phyloP scores from a whole-genome alignment of 306 rosid species.

The Trichosanthes cucumerina region DNA sequence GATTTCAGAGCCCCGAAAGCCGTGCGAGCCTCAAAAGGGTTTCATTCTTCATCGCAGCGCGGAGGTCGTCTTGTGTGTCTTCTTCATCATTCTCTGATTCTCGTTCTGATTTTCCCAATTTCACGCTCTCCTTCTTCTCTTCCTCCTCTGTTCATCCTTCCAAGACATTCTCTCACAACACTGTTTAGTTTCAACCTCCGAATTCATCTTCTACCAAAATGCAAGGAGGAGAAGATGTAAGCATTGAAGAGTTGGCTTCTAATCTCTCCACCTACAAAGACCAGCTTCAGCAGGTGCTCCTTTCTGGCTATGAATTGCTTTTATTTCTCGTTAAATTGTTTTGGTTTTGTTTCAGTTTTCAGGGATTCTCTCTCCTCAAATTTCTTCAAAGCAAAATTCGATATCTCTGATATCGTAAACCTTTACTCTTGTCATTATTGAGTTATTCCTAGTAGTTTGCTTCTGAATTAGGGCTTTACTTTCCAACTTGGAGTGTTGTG shows the following conservation, averaged over 20 bases:
- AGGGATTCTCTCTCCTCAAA: not conserved
- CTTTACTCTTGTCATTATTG: not conserved
- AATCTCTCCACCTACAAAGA: constrained; percentile 75
- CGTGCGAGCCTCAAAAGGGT: not conserved
- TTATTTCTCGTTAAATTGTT: not conserved
- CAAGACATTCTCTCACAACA: not conserved
- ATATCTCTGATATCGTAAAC: not conserved
- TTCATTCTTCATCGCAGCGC: not conserved
- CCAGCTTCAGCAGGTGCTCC: constrained; percentile 61
- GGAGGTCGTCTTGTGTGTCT: not conserved
- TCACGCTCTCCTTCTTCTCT: not conserved
- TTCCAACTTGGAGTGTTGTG: not conserved
- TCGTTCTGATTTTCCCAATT: not conserved
- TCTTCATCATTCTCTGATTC: not conserved
- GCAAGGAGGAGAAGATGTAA: constrained; percentile 52
- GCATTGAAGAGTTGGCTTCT: constrained; percentile 66
- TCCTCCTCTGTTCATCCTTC: not conserved
- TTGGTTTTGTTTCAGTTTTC: not conserved
- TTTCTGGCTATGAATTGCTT: not conserved
- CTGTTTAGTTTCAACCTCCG: not conserved
- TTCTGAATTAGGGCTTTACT: constrained; percentile 2
- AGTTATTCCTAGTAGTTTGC: not conserved
- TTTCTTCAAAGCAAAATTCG: not conserved
- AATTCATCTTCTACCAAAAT: not conserved
- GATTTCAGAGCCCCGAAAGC: not conserved